These are phyloP conservation scores for Diaporthe sp. DNA, from an alignment of 2,329 filamentous ascomycete species.

Conservation along the genomic window DNA sequence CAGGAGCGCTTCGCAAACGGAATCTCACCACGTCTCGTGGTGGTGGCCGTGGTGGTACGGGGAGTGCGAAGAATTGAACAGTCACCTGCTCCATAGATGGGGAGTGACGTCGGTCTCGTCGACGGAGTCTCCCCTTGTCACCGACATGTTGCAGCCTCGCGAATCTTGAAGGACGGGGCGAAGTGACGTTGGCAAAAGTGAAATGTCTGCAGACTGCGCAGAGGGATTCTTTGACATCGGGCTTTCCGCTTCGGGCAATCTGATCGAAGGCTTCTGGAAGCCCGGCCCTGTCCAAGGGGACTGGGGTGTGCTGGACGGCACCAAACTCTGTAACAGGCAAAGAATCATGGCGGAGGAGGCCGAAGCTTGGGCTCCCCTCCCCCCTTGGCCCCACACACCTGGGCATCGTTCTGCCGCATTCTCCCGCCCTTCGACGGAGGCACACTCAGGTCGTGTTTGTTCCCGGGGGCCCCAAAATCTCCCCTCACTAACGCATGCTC, in stretches of 20 bases:
- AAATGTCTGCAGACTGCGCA: constrained; percentile 12
- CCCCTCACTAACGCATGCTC: constrained; percentile 34
- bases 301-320: neutral
- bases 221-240: constrained; percentile 5
- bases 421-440: constrained; percentile 39
- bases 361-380: constrained; percentile 25
- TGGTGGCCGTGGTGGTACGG: constrained; percentile 8
- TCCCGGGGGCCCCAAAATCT: constrained; percentile 1
- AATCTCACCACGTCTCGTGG: constrained; percentile 24
- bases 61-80: neutral
- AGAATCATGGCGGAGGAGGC: constrained; percentile 34
- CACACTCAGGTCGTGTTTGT: constrained; percentile 3
- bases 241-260: constrained; percentile 32
- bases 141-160: constrained; percentile 13
- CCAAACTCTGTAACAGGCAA: constrained; percentile 33
- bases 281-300: neutral
- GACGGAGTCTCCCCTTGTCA: neutral
- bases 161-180: constrained; percentile 19
- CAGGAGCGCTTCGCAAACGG: constrained; percentile 10
- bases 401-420: constrained; percentile 36
- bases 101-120: neutral
- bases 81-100: neutral
- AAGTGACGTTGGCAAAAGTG: constrained; percentile 10
- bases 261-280: constrained; percentile 39
- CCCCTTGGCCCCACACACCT: constrained; percentile 20